Evolutionary conservation across 78 protist genomes (phyloP), one percentile per base, ranked within the genome.

Genomic region (Mastigamoeba balamuthi): DNA sequence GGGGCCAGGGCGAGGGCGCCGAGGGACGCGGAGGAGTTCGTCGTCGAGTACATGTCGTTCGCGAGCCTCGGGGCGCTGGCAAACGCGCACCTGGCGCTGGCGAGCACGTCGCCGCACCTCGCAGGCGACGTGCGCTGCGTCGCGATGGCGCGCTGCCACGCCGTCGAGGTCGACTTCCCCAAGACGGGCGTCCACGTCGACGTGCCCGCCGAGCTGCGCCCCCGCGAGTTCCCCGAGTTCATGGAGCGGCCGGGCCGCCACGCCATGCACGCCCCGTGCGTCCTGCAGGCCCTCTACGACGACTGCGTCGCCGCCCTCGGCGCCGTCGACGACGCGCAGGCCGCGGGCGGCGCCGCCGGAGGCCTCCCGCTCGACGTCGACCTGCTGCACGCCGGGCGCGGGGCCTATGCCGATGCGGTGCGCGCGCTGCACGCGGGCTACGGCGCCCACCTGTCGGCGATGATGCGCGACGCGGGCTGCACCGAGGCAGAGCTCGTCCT

Each of bases 131-230:
- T 4, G 28, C 64, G 43, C 8, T 69, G 73, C 29, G 42, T 82
- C 40, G 38, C 38, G 0, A 27, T 84, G 1, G 82, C 88, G 7
- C 39, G 27, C 4, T 53, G 69, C 36, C 81, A 77, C 40, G 69
- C 78, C 7, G 76, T 43, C 1, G 88, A 72, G 66, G 88, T 84
- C 0, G 88, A 84, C 37, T 66, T 69, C 0, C n/a, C 58, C 0
- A 84, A 84, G 35, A 83, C 86, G 33, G 78, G 78, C 0, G 27
- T 40, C 6, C 66, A 76, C 25, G 88, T 79, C 27, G 28, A 64
- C 28, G 29, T 83, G 2, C 83, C 82, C 17, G n/a, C 29, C n/a
- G 52, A 77, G 9, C 58, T 48, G 33, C 17, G 58, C 17, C 58
- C 58, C 58, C 17, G 33, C 17, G 17, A 17, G 17, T 48, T 25